These are phyloP conservation scores for Rhynchospora pubera DNA, from an alignment of 176 grass and related monocot species.

Conservation along the genomic window DNA sequence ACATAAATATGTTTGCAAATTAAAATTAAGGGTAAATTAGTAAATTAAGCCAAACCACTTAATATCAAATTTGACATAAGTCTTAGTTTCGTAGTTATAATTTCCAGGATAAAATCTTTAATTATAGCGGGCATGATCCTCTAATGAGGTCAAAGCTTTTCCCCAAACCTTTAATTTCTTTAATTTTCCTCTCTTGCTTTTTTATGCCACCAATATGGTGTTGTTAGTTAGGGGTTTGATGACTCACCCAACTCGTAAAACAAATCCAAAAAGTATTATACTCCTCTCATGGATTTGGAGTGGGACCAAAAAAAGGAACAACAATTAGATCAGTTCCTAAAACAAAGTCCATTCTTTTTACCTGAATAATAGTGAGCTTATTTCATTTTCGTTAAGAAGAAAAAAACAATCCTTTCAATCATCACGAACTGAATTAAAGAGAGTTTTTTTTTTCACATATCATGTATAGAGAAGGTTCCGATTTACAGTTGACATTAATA, in stretches of 20 bases:
- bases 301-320: neutral
- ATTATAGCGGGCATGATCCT: neutral
- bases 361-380: neutral
- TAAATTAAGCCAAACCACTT: neutral
- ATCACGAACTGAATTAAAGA: no score
- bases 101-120: neutral
- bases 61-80: neutral
- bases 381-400: neutral
- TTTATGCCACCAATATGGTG: neutral
- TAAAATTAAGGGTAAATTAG: neutral
- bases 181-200: neutral
- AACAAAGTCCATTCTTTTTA: neutral
- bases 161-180: neutral
- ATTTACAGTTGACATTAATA: no score
- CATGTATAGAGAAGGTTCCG: no score
- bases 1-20: neutral
- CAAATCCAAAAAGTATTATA: neutral
- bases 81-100: neutral
- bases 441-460: no score
- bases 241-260: neutral
- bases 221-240: slow-evolving; percentile 14
- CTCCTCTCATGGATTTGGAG: neutral
- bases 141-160: neutral
- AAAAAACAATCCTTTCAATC: no score
- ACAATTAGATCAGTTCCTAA: neutral